Evolutionary conservation across 306 rosid species (phyloP).

Genomic region (Psophocarpus tetragonolobus): DNA sequence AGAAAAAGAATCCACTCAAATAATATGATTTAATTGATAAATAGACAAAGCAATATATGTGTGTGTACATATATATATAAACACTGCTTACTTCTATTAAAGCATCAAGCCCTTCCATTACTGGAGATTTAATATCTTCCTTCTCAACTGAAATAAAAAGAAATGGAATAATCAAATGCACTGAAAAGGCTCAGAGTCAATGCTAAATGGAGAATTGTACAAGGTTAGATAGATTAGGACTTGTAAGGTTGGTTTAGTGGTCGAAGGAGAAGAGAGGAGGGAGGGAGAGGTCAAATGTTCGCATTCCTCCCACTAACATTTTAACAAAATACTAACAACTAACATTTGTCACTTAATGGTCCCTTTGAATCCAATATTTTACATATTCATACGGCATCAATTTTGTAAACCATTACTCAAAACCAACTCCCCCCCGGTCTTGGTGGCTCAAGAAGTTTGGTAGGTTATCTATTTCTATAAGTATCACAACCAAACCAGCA

Average conservation of each 20-base stretch:
- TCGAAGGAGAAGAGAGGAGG: no score
- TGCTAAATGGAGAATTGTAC: no score
- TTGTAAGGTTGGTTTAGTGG: no score
- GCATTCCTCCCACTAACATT: no score
- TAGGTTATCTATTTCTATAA: conserved; percentile 4
- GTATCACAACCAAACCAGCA: neutral
- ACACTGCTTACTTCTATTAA: conserved; percentile 58
- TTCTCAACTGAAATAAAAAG: conserved; percentile 53
- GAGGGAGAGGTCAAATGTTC: no score
- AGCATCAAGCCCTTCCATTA: conserved; percentile 68
- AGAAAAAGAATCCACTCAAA: conserved; percentile 12
- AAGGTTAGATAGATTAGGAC: no score
- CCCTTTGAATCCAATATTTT: neutral
- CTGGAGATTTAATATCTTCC: conserved; percentile 67
- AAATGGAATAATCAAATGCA: conserved; percentile 24
- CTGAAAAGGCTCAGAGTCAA: neutral
- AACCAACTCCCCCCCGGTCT: neutral
- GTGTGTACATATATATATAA: no score
- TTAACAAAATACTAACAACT: no score
- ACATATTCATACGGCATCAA: neutral
- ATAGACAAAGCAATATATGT: conserved; percentile 17
- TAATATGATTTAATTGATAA: neutral
- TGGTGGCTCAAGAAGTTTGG: neutral
- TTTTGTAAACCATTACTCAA: neutral
- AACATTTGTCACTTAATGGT: no score